phyloP scores from a whole-genome alignment of 2,329 filamentous ascomycete species.

The Verticillium longisporum region DNA sequence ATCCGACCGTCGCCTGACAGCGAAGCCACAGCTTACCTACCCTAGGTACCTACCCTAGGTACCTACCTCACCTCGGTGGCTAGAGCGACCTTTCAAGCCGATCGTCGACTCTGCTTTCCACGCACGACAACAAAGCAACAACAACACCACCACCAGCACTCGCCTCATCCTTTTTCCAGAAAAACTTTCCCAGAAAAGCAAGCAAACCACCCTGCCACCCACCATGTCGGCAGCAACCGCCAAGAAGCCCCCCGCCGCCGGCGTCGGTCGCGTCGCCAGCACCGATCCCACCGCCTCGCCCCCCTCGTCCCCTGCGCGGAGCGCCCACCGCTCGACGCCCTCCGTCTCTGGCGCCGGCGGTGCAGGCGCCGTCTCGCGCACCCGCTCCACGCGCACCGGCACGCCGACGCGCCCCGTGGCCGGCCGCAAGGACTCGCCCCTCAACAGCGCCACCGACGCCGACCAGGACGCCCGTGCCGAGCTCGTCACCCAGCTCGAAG shows the following conservation, averaged over 20 bases:
- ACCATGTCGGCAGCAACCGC: slow-evolving; percentile 44
- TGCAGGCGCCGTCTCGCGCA: slow-evolving; percentile 39
- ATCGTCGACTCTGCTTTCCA: neutral
- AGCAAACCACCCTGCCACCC: neutral
- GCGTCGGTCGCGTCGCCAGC: slow-evolving; percentile 37
- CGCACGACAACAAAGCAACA: neutral
- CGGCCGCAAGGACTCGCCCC: slow-evolving; percentile 48
- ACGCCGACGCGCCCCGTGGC: slow-evolving; percentile 63
- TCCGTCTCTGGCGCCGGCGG: slow-evolving; percentile 41
- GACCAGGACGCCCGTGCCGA: slow-evolving; percentile 75
- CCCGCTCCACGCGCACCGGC: slow-evolving; percentile 57
- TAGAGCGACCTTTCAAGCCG: neutral
- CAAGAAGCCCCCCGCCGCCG: slow-evolving; percentile 45
- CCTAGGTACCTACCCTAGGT: neutral
- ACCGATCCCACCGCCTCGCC: slow-evolving; percentile 24
- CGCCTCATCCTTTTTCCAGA: neutral
- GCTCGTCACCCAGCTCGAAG: slow-evolving; percentile 70
- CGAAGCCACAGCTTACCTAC: neutral
- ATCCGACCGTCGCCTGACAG: neutral
- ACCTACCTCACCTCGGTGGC: no score
- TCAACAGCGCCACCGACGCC: slow-evolving; percentile 39
- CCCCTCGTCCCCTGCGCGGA: slow-evolving; percentile 18
- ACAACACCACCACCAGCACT: neutral
- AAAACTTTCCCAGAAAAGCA: neutral
- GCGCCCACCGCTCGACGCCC: slow-evolving; percentile 26